These are phyloP conservation scores for Colletotrichum sp. DNA, from an alignment of 2,329 filamentous ascomycete genomes.

Conservation along the genomic window DNA sequence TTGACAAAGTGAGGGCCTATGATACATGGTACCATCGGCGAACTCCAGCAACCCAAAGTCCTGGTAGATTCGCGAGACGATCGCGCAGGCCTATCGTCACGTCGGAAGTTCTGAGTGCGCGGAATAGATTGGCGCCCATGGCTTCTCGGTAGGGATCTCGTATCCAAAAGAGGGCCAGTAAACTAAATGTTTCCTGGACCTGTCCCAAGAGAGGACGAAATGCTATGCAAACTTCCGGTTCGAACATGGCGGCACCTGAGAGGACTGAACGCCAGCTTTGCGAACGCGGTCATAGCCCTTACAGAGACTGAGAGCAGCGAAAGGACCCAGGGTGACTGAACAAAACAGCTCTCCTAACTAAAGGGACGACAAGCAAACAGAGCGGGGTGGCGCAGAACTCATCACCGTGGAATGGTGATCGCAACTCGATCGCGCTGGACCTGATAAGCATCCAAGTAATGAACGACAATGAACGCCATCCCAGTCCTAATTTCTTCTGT, in stretches of 20 bases:
- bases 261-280: not conserved
- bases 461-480: not conserved
- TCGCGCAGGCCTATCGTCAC: not conserved
- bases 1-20: fast-evolving
- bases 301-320: not conserved
- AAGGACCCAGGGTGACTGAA: not conserved
- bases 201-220: not conserved
- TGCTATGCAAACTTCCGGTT: not conserved
- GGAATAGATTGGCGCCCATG: not conserved
- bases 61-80: not conserved
- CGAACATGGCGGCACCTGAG: not conserved
- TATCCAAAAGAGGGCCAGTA: not conserved
- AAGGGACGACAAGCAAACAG: no score
- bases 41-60: not conserved
- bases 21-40: fast-evolving
- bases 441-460: not conserved
- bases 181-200: not conserved
- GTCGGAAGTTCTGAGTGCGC: not conserved
- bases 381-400: not conserved
- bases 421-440: not conserved
- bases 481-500: fast-evolving
- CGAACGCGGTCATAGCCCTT: not conserved
- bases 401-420: not conserved
- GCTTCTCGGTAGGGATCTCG: not conserved
- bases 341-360: no score